Percentiles rank a stretch among this genome's conserved stretches.
phyloP scores from a whole-genome alignment of 1,284 basidiomycete species.

The Takashimella koratensis region DNA sequence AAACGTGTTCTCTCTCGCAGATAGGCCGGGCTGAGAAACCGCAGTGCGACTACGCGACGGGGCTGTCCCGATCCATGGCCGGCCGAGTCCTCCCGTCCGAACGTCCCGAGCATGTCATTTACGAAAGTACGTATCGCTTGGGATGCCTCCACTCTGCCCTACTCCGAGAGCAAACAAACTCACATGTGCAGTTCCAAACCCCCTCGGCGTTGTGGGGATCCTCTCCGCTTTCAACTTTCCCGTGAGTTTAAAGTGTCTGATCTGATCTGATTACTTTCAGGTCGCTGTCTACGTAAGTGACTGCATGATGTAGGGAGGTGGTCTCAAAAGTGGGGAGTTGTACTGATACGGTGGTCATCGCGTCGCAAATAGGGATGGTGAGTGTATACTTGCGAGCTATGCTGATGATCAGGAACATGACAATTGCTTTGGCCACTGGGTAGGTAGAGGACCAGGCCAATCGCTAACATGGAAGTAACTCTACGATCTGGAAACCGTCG shows the following conservation, averaged over 20 bases:
- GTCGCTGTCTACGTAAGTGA: conserved; percentile 58
- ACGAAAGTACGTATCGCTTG: conserved; percentile 61
- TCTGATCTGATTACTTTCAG: too few species aligned
- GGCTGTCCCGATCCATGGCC: conserved; percentile 86
- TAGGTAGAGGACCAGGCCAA: background rate
- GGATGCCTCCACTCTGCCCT: too few species aligned
- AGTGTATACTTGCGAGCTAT: background rate
- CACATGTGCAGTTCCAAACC: conserved; percentile 67
- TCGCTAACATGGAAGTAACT: conserved; percentile 54
- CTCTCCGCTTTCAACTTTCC: conserved; percentile 92
- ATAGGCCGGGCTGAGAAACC: conserved; percentile 4
- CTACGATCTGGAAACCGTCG: conserved; percentile 92
- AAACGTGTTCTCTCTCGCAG: too few species aligned
- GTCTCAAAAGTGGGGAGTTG: too few species aligned
- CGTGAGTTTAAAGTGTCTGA: too few species aligned
- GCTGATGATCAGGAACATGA: conserved; percentile 69
- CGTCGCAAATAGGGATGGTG: conserved; percentile 25
- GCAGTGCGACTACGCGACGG: conserved; percentile 65
- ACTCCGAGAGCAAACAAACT: too few species aligned
- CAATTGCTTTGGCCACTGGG: conserved; percentile 81
- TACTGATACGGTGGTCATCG: too few species aligned
- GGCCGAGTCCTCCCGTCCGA: conserved; percentile 80
- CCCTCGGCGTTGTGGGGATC: conserved; percentile 86
- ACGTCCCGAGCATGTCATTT: conserved; percentile 80
- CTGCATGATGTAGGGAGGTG: background rate